Percentiles rank a stretch among this genome's conserved stretches.
phyloP scores from a whole-genome alignment of 1,139 yeast genomes.

The Kurtzmaniella quercitrusa region DNA sequence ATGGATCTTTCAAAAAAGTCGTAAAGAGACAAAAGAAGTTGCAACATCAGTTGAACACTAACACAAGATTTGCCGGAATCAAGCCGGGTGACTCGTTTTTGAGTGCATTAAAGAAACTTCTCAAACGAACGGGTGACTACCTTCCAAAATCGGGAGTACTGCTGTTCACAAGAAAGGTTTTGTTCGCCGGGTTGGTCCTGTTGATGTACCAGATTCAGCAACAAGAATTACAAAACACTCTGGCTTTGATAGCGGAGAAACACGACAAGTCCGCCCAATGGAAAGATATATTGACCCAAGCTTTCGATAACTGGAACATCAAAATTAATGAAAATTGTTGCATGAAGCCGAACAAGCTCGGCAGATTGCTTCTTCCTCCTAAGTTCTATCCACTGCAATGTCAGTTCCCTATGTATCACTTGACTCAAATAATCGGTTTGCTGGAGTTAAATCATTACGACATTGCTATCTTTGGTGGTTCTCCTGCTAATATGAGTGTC shows the following conservation, averaged over 20 bases:
- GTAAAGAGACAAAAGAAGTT: constrained; percentile 36
- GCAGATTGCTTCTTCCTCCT: neutral
- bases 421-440: constrained; percentile 67
- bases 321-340: constrained; percentile 21
- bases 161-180: constrained; percentile 57
- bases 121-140: constrained; percentile 19
- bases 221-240: constrained; percentile 53
- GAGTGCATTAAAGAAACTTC: constrained; percentile 30
- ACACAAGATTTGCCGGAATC: constrained; percentile 8
- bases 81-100: constrained; percentile 31
- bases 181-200: constrained; percentile 68
- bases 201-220: constrained; percentile 75
- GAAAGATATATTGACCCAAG: constrained; percentile 61
- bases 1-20: constrained; percentile 38
- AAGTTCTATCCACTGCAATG: constrained; percentile 2
- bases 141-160: constrained; percentile 16
- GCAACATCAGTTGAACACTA: constrained; percentile 13
- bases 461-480: constrained; percentile 74
- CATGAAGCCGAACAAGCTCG: neutral
- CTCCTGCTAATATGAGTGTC: constrained; percentile 80
- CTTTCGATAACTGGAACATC: constrained; percentile 57
- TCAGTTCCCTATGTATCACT: constrained; percentile 56
- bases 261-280: constrained; percentile 25
- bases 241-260: constrained; percentile 1
- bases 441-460: constrained; percentile 69